Conservation (phyloP, 2,329 filamentous ascomycete species). For the Penicillium oxalicum region DNA sequence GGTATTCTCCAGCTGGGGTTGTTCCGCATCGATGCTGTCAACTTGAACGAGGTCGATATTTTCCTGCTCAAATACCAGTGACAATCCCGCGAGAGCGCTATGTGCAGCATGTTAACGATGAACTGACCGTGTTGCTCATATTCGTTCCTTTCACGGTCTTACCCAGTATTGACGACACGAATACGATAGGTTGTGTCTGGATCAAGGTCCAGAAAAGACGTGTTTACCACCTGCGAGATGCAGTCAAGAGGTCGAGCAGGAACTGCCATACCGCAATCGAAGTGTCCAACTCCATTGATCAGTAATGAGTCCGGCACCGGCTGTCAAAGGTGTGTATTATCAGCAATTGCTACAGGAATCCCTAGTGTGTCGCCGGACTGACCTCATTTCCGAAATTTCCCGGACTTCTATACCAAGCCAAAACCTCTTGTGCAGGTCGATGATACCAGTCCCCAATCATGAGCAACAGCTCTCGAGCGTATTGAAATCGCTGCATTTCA, state of each 20-base stretch:
- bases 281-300: conserved; percentile 44
- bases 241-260: conserved; percentile 45
- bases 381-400: conserved; percentile 43
- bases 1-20: conserved; percentile 11
- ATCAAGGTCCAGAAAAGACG: conserved; percentile 24
- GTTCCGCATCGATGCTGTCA: conserved; percentile 35
- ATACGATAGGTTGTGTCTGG: conserved; percentile 28
- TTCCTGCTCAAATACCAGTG: conserved; percentile 28
- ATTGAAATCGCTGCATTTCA: conserved; percentile 16
- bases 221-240: conserved; percentile 17
- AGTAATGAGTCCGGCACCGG: conserved; percentile 46
- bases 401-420: conserved; percentile 41
- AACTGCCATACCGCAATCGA: conserved; percentile 43
- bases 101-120: neutral
- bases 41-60: conserved; percentile 34
- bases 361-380: neutral
- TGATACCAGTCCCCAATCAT: conserved; percentile 49
- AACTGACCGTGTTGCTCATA: neutral
- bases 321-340: conserved; percentile 18
- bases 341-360: neutral
- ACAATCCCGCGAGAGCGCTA: conserved; percentile 39
- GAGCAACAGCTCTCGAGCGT: conserved; percentile 41
- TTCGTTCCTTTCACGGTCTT: neutral
- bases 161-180: conserved; percentile 44
- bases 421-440: conserved; percentile 35